Evolutionary conservation across 768 basidiomycete species (phyloP), one percentile per base, ranked within the genome.

Genomic region (Astraeus odoratus): DNA sequence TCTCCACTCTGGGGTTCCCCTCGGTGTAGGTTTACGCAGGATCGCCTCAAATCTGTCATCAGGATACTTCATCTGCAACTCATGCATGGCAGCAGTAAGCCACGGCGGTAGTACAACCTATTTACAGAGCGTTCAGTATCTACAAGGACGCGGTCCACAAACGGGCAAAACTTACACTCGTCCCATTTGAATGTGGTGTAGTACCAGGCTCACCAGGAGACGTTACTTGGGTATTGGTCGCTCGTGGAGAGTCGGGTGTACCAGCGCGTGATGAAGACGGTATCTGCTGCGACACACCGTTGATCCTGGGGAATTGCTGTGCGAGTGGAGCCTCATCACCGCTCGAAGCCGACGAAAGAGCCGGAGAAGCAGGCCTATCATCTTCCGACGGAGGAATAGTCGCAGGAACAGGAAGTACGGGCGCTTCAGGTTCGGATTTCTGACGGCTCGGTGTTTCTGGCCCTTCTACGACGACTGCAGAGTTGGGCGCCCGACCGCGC

Each of bases 11-110:
- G 78, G 75, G 19, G 70, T 63, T n/a, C 70, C 73, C 10, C 68
- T 71, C 35, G 75, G 69, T 24, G 71, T 70, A 6, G 74, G 67
- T 56, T 79, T 83, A 24, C 79, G 75, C 26, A 80, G 66, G 25
- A 87, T 79, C 15, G 86, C 77, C 53, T 89, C 85, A 53, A 97
- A 94, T 48, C 63, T 77, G 63, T 97, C 94, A 50, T 87, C 76
- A 2, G 83, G 81, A 58, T 89, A 94, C 64, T 73, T 77, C 8
- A 67, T 63, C 55, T 83, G 80, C 73, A 93, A 77, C 1, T 67
- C 70, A 39, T 75, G 73, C 57, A 86, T 76, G n/a, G 86, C 81
- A 18, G 55, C 54, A n/a, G 71, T 66, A 31, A 92, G 69, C 89
- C 92, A 94, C 16, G 67, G 57, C 0, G 90, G 90, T 16, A 74